Evolutionary conservation across 1,284 basidiomycete genomes (phyloP).

Genomic region (Xerocomus tenax): DNA sequence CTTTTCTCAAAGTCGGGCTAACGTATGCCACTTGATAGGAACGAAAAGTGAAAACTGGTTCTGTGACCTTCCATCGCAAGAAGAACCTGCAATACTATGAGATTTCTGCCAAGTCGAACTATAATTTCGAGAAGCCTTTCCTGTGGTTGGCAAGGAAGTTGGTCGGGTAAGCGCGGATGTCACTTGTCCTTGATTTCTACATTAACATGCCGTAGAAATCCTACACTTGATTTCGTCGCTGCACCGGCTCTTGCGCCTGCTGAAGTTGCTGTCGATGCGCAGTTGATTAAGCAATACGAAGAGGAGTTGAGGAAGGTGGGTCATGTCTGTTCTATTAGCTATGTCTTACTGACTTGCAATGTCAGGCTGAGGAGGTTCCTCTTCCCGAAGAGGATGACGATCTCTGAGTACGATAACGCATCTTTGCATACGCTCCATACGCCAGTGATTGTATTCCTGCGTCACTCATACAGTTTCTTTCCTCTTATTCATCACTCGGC

Average conservation of each 20-base stretch:
- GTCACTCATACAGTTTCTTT: constrained; percentile 16
- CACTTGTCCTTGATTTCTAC: background rate
- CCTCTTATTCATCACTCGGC: constrained; percentile 15
- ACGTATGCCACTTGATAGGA: constrained; percentile 51
- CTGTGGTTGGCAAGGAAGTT: constrained; percentile 98
- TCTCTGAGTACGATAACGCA: constrained; percentile 37
- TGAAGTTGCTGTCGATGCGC: constrained; percentile 80
- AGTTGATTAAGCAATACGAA: constrained; percentile 79
- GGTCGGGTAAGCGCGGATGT: constrained; percentile 65
- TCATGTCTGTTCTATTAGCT: constrained; percentile 4
- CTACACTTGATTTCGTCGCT: constrained; percentile 88
- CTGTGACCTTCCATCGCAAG: constrained; percentile 99
- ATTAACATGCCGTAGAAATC: constrained; percentile 51
- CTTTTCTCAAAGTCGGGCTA: constrained; percentile 1
- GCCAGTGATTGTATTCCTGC: constrained; percentile 18
- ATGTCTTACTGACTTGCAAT: constrained; percentile 6
- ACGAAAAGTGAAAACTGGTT: constrained; percentile 98
- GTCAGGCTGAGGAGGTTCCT: constrained; percentile 63
- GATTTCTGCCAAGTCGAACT: constrained; percentile 99
- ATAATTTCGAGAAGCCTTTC: constrained; percentile 99
- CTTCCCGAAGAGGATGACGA: constrained; percentile 78
- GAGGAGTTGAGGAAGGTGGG: constrained; percentile 65
- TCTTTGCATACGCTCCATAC: constrained; percentile 18
- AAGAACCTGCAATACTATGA: constrained; percentile 99
- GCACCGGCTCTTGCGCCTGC: constrained; percentile 93